Evolutionary conservation across 2,329 filamentous ascomycete species (phyloP), one percentile per base, ranked within the genome.

Genomic region (Talaromyces sp.): DNA sequence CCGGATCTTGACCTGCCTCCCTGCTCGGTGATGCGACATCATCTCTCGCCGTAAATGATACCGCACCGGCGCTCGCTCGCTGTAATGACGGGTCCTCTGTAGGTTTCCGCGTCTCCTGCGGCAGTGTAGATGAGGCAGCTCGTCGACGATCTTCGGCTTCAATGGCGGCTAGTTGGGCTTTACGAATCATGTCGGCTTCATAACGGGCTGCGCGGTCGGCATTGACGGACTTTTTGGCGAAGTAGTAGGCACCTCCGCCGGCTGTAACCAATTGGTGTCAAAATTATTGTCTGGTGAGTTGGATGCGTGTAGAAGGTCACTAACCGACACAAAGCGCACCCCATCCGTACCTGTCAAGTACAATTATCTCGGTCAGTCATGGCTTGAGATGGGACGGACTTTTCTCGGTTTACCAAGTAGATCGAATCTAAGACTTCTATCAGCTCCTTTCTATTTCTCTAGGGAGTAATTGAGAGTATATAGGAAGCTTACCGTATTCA

Each of bases 221-320:
- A 75, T 97, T 96, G 84, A 99, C 96, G 76, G 88, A 88, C 73
- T 86, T 85, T 83, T 99, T 99, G 67, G 95, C 95, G 75, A 97
- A 96, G 81, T 91, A 92, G 83, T 98, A 99, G 71, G 93, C 92
- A 66, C 89, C 91, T 67, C 87, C 95, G 73, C 93, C 95, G 68
- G 93, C 92, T 92, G 37, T 11, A 25, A 8, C 5, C 3, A 42
- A 28, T 25, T 3, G 11, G 18, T 3, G 35, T 57, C 5, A 57
- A n/a, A n/a, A 18, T 28, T 1, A 23, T 54, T 35, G 18, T 54
- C 6, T 31, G 6, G 3, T 57, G 35, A 23, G 14, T 42, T 11
- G 21, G 5, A 4, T 56, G n/a, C 16, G 1, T n/a, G 11, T 28
- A 7, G 21, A 11, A 42, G 16, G 5, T 11, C 54, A 62, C 86